Evolutionary conservation across 257 asterid species (phyloP).

Genomic region (Petunia axillaris): DNA sequence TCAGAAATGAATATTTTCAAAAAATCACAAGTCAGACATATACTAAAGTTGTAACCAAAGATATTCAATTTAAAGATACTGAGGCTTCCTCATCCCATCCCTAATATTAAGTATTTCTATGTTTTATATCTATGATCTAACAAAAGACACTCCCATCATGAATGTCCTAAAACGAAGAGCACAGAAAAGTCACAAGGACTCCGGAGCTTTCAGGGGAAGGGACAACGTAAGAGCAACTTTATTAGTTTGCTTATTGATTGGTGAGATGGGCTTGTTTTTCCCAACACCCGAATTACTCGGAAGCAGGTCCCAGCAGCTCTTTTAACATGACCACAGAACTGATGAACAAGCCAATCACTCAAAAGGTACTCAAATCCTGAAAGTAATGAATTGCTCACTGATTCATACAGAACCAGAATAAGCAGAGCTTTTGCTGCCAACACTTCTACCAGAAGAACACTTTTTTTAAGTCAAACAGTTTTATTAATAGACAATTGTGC

Average conservation of each 20-base stretch:
- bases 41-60: neutral
- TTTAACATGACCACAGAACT: constrained; percentile 8
- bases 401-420: neutral
- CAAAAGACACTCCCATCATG: neutral
- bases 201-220: neutral
- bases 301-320: neutral
- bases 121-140: neutral
- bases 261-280: neutral
- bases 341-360: neutral
- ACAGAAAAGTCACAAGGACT: neutral
- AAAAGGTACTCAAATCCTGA: constrained; percentile 15
- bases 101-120: neutral
- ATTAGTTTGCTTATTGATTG: neutral
- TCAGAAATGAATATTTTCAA: neutral
- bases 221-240: neutral
- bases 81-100: neutral
- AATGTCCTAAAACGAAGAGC: neutral
- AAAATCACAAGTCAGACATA: neutral
- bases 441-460: constrained; percentile 6
- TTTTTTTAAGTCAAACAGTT: neutral
- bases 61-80: neutral
- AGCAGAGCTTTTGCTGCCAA: neutral
- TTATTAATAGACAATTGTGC: neutral
- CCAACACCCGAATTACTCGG: neutral
- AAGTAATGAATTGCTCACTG: constrained; percentile 23